Percentiles rank a stretch among this genome's conserved stretches.
These are phyloP conservation scores for Auricularia cornea DNA, from an alignment of 768 basidiomycete species.

Conservation along the genomic window DNA sequence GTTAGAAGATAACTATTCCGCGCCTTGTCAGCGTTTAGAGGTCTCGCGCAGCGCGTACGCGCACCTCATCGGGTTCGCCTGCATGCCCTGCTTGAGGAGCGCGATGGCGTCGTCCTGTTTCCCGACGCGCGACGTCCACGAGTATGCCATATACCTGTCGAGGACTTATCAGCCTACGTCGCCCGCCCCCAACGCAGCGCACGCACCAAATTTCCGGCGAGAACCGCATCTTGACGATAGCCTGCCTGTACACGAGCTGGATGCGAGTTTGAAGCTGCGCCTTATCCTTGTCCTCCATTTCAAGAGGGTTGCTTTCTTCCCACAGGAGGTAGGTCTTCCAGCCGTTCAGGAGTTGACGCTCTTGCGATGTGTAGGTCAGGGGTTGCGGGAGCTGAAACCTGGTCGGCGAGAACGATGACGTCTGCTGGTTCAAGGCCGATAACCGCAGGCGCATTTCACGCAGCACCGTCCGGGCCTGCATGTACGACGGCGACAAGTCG, in stretches of 20 bases:
- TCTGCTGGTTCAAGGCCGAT: constrained; percentile 49
- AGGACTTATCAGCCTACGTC: not conserved
- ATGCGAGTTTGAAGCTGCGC: constrained; percentile 58
- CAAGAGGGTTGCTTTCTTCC: constrained; percentile 92
- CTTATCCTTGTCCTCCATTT: constrained; percentile 80
- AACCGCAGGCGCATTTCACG: constrained; percentile 67
- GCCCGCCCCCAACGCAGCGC: not conserved
- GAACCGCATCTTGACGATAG: constrained; percentile 85
- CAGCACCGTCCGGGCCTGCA: constrained; percentile 88
- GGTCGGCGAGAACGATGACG: constrained; percentile 30
- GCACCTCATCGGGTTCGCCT: constrained; percentile 79
- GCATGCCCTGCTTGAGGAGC: constrained; percentile 76
- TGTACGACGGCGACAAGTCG: constrained; percentile 86
- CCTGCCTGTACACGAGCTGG: constrained; percentile 79
- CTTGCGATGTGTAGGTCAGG: constrained; percentile 64
- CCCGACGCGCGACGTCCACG: constrained; percentile 66
- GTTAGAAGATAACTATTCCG: constrained; percentile 77
- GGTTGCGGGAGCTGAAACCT: constrained; percentile 54
- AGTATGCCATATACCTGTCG: constrained; percentile 82
- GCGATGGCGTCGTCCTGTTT: constrained; percentile 73
- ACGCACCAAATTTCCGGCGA: constrained; percentile 89
- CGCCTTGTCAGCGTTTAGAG: no score
- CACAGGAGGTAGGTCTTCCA: constrained; percentile 94
- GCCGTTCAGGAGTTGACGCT: constrained; percentile 65
- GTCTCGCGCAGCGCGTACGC: constrained; percentile 7